Evolutionary conservation across 164 flowering plant species (phyloP), one percentile per base, ranked within the genome.

Genomic region (Macadamia integrifolia): DNA sequence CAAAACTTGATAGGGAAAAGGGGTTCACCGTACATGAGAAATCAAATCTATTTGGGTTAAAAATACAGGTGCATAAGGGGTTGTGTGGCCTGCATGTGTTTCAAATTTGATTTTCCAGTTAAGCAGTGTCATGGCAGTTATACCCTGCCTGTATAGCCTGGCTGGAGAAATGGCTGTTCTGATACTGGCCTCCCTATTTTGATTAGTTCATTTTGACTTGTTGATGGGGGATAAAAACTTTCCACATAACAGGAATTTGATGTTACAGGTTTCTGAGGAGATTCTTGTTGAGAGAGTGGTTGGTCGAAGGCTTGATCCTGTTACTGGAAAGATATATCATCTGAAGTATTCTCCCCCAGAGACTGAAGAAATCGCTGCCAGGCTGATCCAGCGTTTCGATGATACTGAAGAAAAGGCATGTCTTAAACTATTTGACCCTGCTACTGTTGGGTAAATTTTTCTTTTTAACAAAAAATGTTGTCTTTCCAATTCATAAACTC

Each of bases 301-400:
- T 71, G 98, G 98, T 55, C 81, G 99, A 63, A 90, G 99, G 78
- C 82, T 89, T 75, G 99, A 95, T 83, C 99, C 99, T 72, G 87
- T 92, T 61, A 89, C 98, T 59, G 98, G 97, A 66, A 89, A 72
- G 78, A 95, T 95, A 75, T 95, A 95, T 75, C 99, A 95, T 76
- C 76, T 91, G 72, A 91, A 84, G 74, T 92, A 92, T 82, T 87
- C 90, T 71, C 98, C 96, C 6, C 98, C 98, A 11, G 99, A 95
- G 75, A 89, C 80, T 65, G 91, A 92, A 79, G 97, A 92, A 83
- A 87, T 95, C 72, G 92, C 96, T 73, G 82, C 86, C 23, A 85
- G 98, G 80, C 92, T 95, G 60, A 91, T 93, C 62, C 97, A 91
- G 69, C 93, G 99, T 40, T 95, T 92, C 77, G 99, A 95, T 78